These are phyloP conservation scores for Bretschneidera sinensis DNA, from an alignment of 345 rosid genomes.

Conservation along the genomic window DNA sequence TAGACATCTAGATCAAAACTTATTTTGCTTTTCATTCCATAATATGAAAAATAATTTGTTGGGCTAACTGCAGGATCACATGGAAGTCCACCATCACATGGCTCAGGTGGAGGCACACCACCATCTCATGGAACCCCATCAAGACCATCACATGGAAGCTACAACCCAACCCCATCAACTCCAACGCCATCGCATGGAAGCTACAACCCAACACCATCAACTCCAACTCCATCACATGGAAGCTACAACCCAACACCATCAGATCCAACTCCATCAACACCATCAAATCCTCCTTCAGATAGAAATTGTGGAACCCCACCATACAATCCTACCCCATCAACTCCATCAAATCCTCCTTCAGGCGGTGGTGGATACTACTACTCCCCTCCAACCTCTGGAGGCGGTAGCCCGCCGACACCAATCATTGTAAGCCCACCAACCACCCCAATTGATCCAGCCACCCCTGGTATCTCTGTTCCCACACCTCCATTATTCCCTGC, in stretches of 20 bases:
- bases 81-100: slow-evolving; percentile 28
- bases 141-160: slow-evolving; percentile 14
- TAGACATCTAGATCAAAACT: too few species aligned
- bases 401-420: not conserved
- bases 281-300: too few species aligned
- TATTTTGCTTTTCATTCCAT: too few species aligned
- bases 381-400: slow-evolving; percentile 40
- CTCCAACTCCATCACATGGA: not conserved
- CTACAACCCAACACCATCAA: slow-evolving; percentile 15
- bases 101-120: too few species aligned
- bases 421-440: too few species aligned
- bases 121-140: slow-evolving; percentile 16
- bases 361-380: slow-evolving; percentile 38
- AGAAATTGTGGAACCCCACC: slow-evolving; percentile 41
- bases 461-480: slow-evolving; percentile 34
- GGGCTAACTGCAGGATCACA: slow-evolving; percentile 52
- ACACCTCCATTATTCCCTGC: slow-evolving; percentile 52
- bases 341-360: slow-evolving; percentile 50
- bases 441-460: slow-evolving; percentile 45
- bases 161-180: slow-evolving; percentile 23
- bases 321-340: slow-evolving; percentile 26
- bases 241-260: slow-evolving; percentile 22
- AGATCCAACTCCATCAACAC: slow-evolving; percentile 6
- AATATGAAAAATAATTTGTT: too few species aligned
- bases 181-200: slow-evolving; percentile 11